Evolutionary conservation across 768 basidiomycete species (phyloP), one percentile per base, ranked within the genome.

Genomic region (Termitomyces sp.): DNA sequence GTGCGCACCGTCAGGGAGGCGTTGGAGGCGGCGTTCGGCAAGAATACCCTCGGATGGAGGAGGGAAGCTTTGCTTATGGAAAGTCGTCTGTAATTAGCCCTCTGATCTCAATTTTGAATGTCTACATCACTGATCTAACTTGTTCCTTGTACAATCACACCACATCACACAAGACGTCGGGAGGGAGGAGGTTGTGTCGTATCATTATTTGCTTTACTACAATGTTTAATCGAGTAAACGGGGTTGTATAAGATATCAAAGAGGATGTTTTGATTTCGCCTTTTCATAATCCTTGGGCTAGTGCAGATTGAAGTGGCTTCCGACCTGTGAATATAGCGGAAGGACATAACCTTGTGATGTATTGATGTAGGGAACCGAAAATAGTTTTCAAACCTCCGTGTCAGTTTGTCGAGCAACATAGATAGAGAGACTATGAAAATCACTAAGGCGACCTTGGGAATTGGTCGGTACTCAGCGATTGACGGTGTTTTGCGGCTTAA

Each of bases 1-100:
- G 94, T 93, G 36, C 79, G 84, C 57, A 91, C 86, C 9, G 82
- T 96, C 44, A 79, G 85, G 28, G 92, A 96, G 71, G 92, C 87
- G 1, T 76, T 96, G 38, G 89, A 92, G 55, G 92, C 88, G 1
- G 92, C 91, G 12, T 94, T 95, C 68, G 92, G 92, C 16, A 81
- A 84, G 68, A 84, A 84, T 22, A 79, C 79, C 35, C 75, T 92
- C 42, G 82, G 78, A 20, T 91, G 91, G 91, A 79, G 86, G 59
- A 78, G 80, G 63, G 78, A 79, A 22, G 71, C 66, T 9, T 51
- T 76, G 57, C 62, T 76, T 16, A 62, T 76, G 57, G 76, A 78
- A 67, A 78, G 76, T 63, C 68, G 76, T 15, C 64, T 78, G 55
- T 76, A 56, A 64, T n/a, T 13, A 18, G 12, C 16, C 20, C 36